A percentile compares a stretch with the other conserved stretches of the same genome.
These are phyloP conservation scores for Albugo laibachii DNA, from an alignment of 352 stramenopile genomes.

Conservation along the genomic window DNA sequence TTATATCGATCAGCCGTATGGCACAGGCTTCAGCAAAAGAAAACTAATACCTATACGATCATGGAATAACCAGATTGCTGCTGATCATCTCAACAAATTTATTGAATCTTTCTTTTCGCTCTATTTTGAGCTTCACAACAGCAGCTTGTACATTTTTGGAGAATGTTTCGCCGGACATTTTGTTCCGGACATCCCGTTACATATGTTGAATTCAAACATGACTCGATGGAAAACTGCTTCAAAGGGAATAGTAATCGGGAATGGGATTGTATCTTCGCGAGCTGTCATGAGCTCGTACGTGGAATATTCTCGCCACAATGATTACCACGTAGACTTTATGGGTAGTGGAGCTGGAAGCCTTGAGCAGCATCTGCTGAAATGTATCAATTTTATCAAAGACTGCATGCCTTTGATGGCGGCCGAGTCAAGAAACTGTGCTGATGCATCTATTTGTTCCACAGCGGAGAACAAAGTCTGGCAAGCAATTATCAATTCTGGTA, in stretches of 20 bases:
- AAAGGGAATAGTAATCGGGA: slow-evolving; percentile 74
- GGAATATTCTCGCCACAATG: slow-evolving; percentile 18
- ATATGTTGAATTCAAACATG: slow-evolving; percentile 25
- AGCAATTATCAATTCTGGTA: not conserved
- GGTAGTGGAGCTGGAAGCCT: not conserved
- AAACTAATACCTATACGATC: not conserved
- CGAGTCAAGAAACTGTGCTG: slow-evolving; percentile 6
- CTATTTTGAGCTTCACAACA: slow-evolving; percentile 16
- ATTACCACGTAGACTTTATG: slow-evolving; percentile 15
- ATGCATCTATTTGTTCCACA: slow-evolving; percentile 4
- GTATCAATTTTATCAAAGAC: not conserved
- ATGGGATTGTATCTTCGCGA: slow-evolving; percentile 41
- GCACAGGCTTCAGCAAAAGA: slow-evolving; percentile 38
- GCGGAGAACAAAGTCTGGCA: not conserved
- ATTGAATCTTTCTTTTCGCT: slow-evolving; percentile 29
- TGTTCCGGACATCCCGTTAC: slow-evolving; percentile 74
- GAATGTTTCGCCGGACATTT: slow-evolving; percentile 93
- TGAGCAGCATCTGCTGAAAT: not conserved
- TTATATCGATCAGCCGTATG: slow-evolving; percentile 90
- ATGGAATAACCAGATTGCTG: slow-evolving; percentile 32
- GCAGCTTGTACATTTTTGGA: slow-evolving; percentile 85
- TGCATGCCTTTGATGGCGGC: not conserved
- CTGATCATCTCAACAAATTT: slow-evolving; percentile 24
- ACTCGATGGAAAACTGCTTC: slow-evolving; percentile 15
- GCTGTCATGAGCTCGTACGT: slow-evolving; percentile 27